Percentiles rank a stretch among this genome's conserved stretches.
These are phyloP conservation scores for Zychaea mexicana DNA, from an alignment of 371 early-diverging fungal genomes.

Conservation along the genomic window DNA sequence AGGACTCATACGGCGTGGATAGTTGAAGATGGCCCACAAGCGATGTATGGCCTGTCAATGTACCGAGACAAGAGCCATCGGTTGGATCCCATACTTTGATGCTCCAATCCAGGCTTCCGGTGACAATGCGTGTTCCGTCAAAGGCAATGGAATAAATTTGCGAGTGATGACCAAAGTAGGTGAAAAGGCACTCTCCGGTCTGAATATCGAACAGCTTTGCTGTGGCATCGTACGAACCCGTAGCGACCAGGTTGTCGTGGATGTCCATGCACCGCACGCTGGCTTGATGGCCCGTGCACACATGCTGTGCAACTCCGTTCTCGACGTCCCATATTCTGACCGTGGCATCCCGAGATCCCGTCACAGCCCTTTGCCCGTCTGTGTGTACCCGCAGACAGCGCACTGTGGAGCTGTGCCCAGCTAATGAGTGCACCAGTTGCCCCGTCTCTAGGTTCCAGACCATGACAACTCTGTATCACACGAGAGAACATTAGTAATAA, in stretches of 20 bases:
- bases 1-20: constrained; percentile 50
- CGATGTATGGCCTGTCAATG: constrained; percentile 77
- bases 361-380: constrained; percentile 59
- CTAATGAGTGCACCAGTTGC: constrained; percentile 65
- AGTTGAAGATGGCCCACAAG: constrained; percentile 75
- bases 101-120: constrained; percentile 77
- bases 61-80: constrained; percentile 54
- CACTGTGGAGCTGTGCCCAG: constrained; percentile 90
- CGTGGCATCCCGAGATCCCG: constrained; percentile 89
- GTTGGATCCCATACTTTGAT: constrained; percentile 69
- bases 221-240: constrained; percentile 89
- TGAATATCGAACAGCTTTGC: constrained; percentile 84
- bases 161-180: constrained; percentile 67
- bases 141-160: constrained; percentile 71
- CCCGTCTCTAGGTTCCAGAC: constrained; percentile 88
- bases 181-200: constrained; percentile 68
- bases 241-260: constrained; percentile 70
- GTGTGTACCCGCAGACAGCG: constrained; percentile 76
- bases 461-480: constrained; percentile 65
- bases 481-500: too few relatives aligned
- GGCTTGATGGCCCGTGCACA: constrained; percentile 76
- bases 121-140: constrained; percentile 61
- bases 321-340: constrained; percentile 82
- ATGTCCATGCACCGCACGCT: constrained; percentile 83
- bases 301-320: constrained; percentile 56